Evolutionary conservation across 2,329 filamentous ascomycete genomes (phyloP), one percentile per base, ranked within the genome.

Genomic region (Rhynchosporium graminicola): DNA sequence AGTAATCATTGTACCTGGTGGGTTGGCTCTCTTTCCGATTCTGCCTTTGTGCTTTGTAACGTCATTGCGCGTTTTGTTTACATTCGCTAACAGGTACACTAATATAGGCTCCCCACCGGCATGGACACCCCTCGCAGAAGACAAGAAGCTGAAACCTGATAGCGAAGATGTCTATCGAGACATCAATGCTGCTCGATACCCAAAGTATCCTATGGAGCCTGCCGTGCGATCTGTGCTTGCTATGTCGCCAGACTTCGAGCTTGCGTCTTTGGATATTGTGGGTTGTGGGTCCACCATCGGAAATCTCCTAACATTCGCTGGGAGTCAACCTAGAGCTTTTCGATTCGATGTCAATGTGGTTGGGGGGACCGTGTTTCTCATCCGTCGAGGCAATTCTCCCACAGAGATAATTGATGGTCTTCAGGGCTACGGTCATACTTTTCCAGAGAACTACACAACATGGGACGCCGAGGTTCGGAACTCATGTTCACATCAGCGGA

Each of bases 361-460:
- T 1, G 80, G 79, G 1, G 76, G 80, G 1, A 86, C 84, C 0
- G 79, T 89, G 0, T 87, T 90, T 74, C 80, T 91, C 55, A 73
- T 87, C 12, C 83, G 87, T 0, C 79, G 83, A 28, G 86, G 88
- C 68, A 85, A 83, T 50, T 80, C 82, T 0, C 85, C 87, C 0
- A 81, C 73, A 0, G 84, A 88, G 66, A 70, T 78, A 0, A 85
- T 90, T 4, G 67, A 75, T 0, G 78, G 78, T n/a, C 75, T 90
- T 0, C 68, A 68, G 15, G 88, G 88, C 0, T 89, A 80, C 67
- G 87, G 87, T 0, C 87, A 90, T 67, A 80, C 83, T 0, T 91
- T 91, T 66, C 85, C 85, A 0, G 85, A 89, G 54, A 78, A 79
- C 0, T 87, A 89, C 69, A 91, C 88, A 0, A 83, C 79, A 0